Percentiles rank a stretch among this genome's conserved stretches.
Conservation (phyloP, 257 asterid genomes). For the Nicotiana otophora region DNA sequence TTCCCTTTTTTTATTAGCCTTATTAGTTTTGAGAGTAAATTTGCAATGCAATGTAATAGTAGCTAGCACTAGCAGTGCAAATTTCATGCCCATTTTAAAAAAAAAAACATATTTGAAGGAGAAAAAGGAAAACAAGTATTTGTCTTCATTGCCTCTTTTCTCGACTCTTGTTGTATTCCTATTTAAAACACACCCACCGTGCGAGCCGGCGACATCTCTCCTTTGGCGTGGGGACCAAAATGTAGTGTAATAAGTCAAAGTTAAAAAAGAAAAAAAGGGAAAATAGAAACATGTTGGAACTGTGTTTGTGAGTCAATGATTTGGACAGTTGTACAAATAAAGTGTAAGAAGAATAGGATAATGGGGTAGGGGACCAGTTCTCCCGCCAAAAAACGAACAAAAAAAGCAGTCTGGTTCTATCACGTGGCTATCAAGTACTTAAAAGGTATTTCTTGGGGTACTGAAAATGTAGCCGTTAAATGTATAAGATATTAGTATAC, state of each 20-base stretch:
- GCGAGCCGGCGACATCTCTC: constrained; percentile 20
- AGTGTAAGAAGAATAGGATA: background rate
- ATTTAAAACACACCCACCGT: constrained; percentile 10
- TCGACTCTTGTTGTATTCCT: background rate
- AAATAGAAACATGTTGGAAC: background rate
- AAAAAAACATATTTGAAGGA: background rate
- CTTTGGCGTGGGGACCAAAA: constrained; percentile 12
- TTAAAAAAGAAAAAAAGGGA: background rate
- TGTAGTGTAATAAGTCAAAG: background rate
- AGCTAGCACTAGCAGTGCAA: constrained; percentile 8
- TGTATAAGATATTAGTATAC: background rate
- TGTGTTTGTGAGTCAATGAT: constrained; percentile 20
- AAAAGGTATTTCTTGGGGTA: constrained; percentile 14
- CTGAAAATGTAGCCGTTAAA: constrained; percentile 38
- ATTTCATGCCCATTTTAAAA: background rate
- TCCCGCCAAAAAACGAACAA: constrained; percentile 21
- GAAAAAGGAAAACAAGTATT: background rate
- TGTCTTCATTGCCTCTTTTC: background rate
- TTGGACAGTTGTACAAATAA: constrained; percentile 17
- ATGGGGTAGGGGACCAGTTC: background rate
- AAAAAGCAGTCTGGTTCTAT: constrained; percentile 13
- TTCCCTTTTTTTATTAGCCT: background rate
- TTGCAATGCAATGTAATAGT: constrained; percentile 1
- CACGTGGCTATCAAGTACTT: constrained; percentile 15
- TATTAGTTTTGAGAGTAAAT: constrained; percentile 2